Evolutionary conservation across 2,329 filamentous ascomycete species (phyloP).

Genomic region (Mollisiaceae sp.): DNA sequence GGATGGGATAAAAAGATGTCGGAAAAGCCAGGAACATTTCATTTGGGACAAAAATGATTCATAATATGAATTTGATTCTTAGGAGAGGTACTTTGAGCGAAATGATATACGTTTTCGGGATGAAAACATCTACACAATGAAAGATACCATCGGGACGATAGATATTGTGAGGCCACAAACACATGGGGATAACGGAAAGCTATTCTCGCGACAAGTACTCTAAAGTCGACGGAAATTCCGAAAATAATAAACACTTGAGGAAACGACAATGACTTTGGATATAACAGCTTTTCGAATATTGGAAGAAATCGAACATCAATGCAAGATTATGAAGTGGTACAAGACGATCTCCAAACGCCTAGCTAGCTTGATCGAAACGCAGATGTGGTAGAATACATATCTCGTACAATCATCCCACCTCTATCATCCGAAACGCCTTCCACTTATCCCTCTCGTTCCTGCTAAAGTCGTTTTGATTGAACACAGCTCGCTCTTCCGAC

Average conservation of each 20-base stretch:
- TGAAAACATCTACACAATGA: too few relatives aligned
- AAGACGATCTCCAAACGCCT: constrained; percentile 2
- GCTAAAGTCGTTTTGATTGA: neutral
- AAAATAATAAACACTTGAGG: too few relatives aligned
- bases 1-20: neutral
- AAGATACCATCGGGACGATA: too few relatives aligned
- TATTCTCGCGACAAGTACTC: too few relatives aligned
- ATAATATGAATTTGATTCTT: neutral
- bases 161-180: too few relatives aligned
- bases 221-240: too few relatives aligned
- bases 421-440: neutral
- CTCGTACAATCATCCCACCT: constrained; percentile 8
- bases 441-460: neutral
- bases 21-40: neutral
- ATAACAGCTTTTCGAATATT: neutral
- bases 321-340: neutral
- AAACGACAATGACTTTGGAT: too few relatives aligned
- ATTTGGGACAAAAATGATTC: neutral
- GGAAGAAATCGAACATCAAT: neutral
- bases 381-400: constrained; percentile 1
- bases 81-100: neutral
- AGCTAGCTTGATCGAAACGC: constrained; percentile 6
- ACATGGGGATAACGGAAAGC: too few relatives aligned
- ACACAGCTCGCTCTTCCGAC: neutral
- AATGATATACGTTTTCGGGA: too few relatives aligned